Percentiles rank a stretch among this genome's conserved stretches.
These are phyloP conservation scores for Lactarius deliciosus DNA, from an alignment of 768 basidiomycete species.

Conservation along the genomic window DNA sequence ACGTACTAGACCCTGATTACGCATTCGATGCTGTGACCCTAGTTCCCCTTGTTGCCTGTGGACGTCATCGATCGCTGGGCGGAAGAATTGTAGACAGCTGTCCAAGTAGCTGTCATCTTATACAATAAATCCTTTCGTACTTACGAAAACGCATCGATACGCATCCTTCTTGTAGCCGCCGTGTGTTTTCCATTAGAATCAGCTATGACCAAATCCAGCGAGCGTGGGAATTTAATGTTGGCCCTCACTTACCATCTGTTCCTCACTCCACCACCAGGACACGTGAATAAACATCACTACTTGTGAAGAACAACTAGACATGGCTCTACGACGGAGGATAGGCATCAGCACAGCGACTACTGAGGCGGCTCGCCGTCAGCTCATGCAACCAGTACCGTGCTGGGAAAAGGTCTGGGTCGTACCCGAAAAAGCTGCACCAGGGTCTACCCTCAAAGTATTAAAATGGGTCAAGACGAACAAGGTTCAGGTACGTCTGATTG, in stretches of 20 bases:
- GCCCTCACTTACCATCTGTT: neutral
- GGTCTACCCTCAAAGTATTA: slow-evolving; percentile 62
- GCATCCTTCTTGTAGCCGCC: neutral
- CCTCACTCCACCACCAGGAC: neutral
- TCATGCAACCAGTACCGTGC: slow-evolving; percentile 87
- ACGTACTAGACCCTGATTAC: neutral
- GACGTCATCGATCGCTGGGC: slow-evolving; percentile 59
- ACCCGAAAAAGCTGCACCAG: slow-evolving; percentile 54
- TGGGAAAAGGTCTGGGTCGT: slow-evolving; percentile 80
- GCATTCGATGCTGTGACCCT: neutral
- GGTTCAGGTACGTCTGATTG: slow-evolving; percentile 53
- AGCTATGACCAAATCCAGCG: slow-evolving; percentile 5
- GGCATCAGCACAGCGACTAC: slow-evolving; percentile 75
- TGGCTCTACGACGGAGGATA: slow-evolving; percentile 75
- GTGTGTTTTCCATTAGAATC: neutral
- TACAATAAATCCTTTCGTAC: neutral
- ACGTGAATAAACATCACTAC: neutral
- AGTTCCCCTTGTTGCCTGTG: slow-evolving; percentile 31
- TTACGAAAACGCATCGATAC: neutral
- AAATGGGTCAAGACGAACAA: slow-evolving; percentile 84
- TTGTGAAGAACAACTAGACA: slow-evolving; percentile 32
- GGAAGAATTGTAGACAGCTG: slow-evolving; percentile 42
- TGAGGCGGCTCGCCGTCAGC: slow-evolving; percentile 75
- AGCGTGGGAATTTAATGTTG: neutral
- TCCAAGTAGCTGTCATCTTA: neutral